Evolutionary conservation across 768 basidiomycete species (phyloP).

Genomic region (Tylopilus balloui): DNA sequence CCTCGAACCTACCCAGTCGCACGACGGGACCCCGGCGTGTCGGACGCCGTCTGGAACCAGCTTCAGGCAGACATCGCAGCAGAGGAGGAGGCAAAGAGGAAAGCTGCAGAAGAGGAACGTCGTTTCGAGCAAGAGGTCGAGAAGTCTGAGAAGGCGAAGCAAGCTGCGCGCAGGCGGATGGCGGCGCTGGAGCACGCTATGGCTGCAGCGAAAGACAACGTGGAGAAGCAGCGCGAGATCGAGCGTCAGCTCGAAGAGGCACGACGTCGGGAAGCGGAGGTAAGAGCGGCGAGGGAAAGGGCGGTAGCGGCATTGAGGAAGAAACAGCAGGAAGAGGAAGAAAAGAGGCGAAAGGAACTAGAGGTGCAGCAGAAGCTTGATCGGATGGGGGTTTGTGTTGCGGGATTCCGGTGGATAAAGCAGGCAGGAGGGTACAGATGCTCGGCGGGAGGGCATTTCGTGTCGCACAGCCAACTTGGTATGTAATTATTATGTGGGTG

Average conservation of each 20-base stretch:
- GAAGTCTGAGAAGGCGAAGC: constrained; percentile 8
- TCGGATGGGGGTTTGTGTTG: constrained; percentile 46
- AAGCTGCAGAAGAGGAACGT: constrained; percentile 18
- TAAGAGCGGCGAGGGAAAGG: constrained; percentile 24
- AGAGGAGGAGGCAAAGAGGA: constrained; percentile 16
- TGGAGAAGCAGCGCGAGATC: constrained; percentile 20
- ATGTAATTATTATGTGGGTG: too few relatives aligned
- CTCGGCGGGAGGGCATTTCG: constrained; percentile 42
- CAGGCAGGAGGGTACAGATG: constrained; percentile 42
- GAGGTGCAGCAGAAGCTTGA: constrained; percentile 42
- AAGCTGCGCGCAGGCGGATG: constrained; percentile 9
- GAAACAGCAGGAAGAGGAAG: constrained; percentile 38
- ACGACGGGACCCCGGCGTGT: constrained; percentile 49
- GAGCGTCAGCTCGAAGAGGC: constrained; percentile 29
- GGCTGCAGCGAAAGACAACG: constrained; percentile 18
- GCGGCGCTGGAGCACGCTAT: constrained; percentile 17
- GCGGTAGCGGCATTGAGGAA: constrained; percentile 28
- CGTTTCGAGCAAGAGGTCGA: constrained; percentile 18
- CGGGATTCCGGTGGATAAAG: constrained; percentile 44
- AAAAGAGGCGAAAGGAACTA: constrained; percentile 19
- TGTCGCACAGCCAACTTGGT: constrained; percentile 19
- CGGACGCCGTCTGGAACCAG: constrained; percentile 49
- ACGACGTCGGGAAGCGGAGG: constrained; percentile 26
- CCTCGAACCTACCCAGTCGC: constrained; percentile 7
- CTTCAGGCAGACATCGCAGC: constrained; percentile 39